Evolutionary conservation across 495 filamentous ascomycete species (phyloP).

Genomic region (Aspergillus incahuasiensis): DNA sequence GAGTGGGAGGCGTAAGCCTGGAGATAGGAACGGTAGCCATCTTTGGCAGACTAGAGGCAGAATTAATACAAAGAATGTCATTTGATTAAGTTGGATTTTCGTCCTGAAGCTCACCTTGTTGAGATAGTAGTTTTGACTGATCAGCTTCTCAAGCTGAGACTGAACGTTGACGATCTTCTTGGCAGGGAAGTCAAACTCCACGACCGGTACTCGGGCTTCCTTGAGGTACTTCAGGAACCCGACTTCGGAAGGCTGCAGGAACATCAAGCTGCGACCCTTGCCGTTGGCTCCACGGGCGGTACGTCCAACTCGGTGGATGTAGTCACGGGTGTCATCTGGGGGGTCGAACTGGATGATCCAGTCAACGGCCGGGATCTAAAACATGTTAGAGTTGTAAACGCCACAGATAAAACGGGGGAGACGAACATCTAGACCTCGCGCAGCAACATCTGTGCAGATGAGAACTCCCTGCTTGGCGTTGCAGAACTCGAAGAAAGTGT

Average conservation of each 20-base stretch:
- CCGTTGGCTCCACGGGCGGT: conserved; percentile 82
- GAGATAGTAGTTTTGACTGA: conserved; percentile 91
- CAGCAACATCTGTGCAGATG: conserved; percentile 96
- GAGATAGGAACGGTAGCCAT: conserved; percentile 77
- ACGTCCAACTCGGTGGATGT: conserved; percentile 95
- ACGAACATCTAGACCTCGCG: conserved; percentile 80
- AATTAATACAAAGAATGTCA: not conserved
- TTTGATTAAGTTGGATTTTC: not conserved
- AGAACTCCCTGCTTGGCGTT: conserved; percentile 87
- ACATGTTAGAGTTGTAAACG: conserved; percentile 1
- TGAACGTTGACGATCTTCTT: conserved; percentile 95
- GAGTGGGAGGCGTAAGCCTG: conserved; percentile 92
- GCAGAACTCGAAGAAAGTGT: conserved; percentile 97
- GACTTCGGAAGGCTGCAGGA: conserved; percentile 87
- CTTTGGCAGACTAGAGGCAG: conserved; percentile 53
- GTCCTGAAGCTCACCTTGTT: conserved; percentile 58
- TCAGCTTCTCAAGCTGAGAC: conserved; percentile 86
- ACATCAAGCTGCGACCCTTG: conserved; percentile 81
- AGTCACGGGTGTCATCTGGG: conserved; percentile 84
- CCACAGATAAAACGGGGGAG: conserved; percentile 2
- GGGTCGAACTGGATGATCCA: conserved; percentile 97
- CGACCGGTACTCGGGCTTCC: conserved; percentile 85
- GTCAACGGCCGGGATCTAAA: conserved; percentile 80
- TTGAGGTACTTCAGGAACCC: conserved; percentile 91
- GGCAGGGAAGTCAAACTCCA: conserved; percentile 90